Base-by-base conservation (phyloP, 2,329 filamentous ascomycete species). In the Plenodomus biglobosus region DNA sequence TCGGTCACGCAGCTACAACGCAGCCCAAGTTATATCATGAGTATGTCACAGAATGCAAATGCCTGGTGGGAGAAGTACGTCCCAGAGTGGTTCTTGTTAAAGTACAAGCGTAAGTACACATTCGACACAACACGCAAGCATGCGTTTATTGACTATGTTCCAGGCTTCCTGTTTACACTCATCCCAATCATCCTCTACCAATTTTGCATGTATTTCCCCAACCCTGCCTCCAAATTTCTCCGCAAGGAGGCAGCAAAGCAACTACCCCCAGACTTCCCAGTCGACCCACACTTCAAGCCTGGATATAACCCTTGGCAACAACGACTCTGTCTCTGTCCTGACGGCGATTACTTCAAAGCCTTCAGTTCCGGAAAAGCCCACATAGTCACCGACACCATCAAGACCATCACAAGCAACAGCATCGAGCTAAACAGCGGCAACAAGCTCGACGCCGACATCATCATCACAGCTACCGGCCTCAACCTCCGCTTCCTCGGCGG, bases 1-100 rank as follows among this genome's bases (percentile, higher is more conserved):
- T 79, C 81, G 13, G 84, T 91, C 21, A 92, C 88, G 1, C 90
- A 92, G 82, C 78, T 95, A 2, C 90, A 95, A 72, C 83, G 90
- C 47, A 90, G 85, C 38, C 90, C 90, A 0, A 81, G 80, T 0
- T 71, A 70, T 40, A 78, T 92, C 46, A 58, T 87, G 38, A 74
- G 80, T n/a, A 58, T 83, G 1, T 72, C 79, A 0, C 75, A 78
- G 19, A 62, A 64, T 7, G 6, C 58, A 73, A 1, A 52, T 81
- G 3, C 65, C 64, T 2, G 59, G 46, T 65, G 61, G 35, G 59
- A 67, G 40, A 56, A 59, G 35, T 38, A 76, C 1, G 61, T 85
- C n/a, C 81, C 81, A 1, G 42, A 66, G 7, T 73, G 74, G 56
- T 66, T 82, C 48, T 70, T 78, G 11, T 66, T 75, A 30, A 71